Conservation (phyloP, 1,139 yeast species). For the Neolecta irregularis region DNA sequence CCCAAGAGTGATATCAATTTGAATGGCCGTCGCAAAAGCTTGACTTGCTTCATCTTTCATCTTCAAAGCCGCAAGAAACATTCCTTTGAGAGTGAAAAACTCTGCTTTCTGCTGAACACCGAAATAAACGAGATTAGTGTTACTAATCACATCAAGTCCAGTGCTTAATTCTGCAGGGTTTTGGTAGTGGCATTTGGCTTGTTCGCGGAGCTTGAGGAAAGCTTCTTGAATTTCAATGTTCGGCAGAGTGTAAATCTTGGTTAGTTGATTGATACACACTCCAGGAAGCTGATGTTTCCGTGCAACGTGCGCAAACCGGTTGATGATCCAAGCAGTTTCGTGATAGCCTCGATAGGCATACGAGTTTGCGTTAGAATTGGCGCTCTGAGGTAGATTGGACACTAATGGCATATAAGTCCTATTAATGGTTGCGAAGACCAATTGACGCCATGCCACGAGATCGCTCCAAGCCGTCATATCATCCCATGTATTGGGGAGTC, state of each 20-base stretch:
- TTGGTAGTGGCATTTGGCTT: conserved; percentile 93
- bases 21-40: conserved; percentile 95
- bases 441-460: conserved; percentile 95
- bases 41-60: conserved; percentile 92
- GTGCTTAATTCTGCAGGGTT: conserved; percentile 76
- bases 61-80: conserved; percentile 83
- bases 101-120: conserved; percentile 97
- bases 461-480: conserved; percentile 97
- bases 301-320: conserved; percentile 95
- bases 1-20: conserved; percentile 79
- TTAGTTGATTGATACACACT: conserved; percentile 82
- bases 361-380: conserved; percentile 52
- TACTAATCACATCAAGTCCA: conserved; percentile 90
- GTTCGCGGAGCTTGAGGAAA: conserved; percentile 83
- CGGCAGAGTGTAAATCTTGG: conserved; percentile 88
- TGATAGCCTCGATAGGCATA: conserved; percentile 96
- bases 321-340: conserved; percentile 98
- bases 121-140: conserved; percentile 87
- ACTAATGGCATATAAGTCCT: conserved; percentile 86
- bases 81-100: conserved; percentile 90
- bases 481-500: conserved; percentile 93
- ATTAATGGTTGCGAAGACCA: conserved; percentile 93
- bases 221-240: conserved; percentile 98
- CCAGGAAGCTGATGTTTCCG: conserved; percentile 94
- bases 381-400: conserved; percentile 67